A percentile compares a stretch with the other conserved stretches of the same genome.
These are phyloP conservation scores for Mesembryanthemum crystallinum DNA, from an alignment of 148 eudicot species.

Conservation along the genomic window DNA sequence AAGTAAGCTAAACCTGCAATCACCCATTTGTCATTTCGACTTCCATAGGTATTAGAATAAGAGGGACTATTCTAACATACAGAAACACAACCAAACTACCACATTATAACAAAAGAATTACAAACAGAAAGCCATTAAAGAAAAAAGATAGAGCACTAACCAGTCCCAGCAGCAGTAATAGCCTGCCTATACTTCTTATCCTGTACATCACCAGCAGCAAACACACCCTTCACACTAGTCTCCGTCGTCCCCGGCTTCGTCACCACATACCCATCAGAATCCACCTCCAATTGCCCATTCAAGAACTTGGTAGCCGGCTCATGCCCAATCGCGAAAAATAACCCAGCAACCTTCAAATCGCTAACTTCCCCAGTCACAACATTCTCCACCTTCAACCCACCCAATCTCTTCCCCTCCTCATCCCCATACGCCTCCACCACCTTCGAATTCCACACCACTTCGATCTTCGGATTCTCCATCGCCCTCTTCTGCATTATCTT, in stretches of 20 bases:
- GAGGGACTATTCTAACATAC: too few species aligned
- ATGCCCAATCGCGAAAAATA: conserved; percentile 90
- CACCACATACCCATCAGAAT: conserved; percentile 70
- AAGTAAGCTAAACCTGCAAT: too few species aligned
- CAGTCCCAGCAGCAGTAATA: conserved; percentile 89
- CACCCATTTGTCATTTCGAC: too few species aligned
- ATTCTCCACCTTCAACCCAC: conserved; percentile 76
- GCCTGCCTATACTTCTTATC: conserved; percentile 96
- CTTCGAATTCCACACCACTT: conserved; percentile 77
- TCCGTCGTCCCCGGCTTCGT: conserved; percentile 64
- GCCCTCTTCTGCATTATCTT: conserved; percentile 83
- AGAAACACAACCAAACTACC: neutral
- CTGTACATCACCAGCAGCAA: conserved; percentile 96
- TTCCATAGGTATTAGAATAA: too few species aligned
- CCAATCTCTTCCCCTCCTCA: conserved; percentile 37
- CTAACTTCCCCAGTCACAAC: conserved; percentile 53
- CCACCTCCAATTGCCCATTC: conserved; percentile 72
- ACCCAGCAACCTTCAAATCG: conserved; percentile 61
- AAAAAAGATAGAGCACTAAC: conserved; percentile 30
- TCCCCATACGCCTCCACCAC: conserved; percentile 73
- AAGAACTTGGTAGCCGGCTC: conserved; percentile 86
- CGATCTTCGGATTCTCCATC: conserved; percentile 64
- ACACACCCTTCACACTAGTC: conserved; percentile 77
- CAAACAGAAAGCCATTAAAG: neutral
- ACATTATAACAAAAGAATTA: neutral